Evolutionary conservation across 169 alveolate genomes (phyloP), one percentile per base, ranked within the genome.

Genomic region (Plasmodium vivax): DNA sequence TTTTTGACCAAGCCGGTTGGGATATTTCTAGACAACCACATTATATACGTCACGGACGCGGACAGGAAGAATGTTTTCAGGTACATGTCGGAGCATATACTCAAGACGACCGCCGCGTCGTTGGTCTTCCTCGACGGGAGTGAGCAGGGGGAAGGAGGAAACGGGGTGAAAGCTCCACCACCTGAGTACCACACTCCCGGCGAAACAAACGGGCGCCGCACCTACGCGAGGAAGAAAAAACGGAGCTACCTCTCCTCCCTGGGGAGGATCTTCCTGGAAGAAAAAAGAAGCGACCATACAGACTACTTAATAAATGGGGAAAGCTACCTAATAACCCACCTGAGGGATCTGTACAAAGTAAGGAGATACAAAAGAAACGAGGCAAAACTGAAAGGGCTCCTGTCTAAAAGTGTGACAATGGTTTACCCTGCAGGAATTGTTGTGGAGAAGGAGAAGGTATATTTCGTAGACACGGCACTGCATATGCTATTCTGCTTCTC

Each of bases 371-470:
- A n/a, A 23, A 27, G 30, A 54, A 32, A 19, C 34, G 12, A 16
- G 38, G 54, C 10, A 34, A 12, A 58, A 6, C 80, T 58, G n/a
- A 16, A 32, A 2, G 85, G 72, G 32, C 73, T 87, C 32, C 4
- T 87, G 58, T 30, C 80, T 87, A 84, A 75, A 0, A 27, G 23
- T 75, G 56, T 87, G 8, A 75, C 93, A 3, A 2, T 87, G 43
- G 45, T 54, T 32, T 87, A 87, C 82, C 93, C 93, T 9, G 79
- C 93, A 87, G 93, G 93, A 54, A 75, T 87, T 77, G 93, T 87
- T 3, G 93, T 56, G 9, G 58, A 75, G 3, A n/a, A 56, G 30
- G 36, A 87, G 45, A 51, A 34, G 43, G 23, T 87, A 14, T 90
- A 90, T 73, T 90, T 90, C 74, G 94, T 90, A 8, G 94, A 90